These are phyloP conservation scores for Colletotrichum sp. DNA, from an alignment of 2,329 filamentous ascomycete species.

Conservation along the genomic window DNA sequence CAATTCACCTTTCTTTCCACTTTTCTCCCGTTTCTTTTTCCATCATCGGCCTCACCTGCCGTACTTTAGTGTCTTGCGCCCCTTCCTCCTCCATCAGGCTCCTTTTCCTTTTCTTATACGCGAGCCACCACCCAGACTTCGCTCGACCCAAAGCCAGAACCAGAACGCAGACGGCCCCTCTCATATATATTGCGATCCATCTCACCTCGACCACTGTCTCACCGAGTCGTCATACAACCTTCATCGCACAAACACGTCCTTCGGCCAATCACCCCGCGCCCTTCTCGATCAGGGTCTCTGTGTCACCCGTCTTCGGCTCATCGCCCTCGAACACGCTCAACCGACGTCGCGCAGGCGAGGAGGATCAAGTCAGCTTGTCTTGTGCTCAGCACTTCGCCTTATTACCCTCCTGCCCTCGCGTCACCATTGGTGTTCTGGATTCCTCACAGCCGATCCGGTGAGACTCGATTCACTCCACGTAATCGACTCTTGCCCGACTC, in stretches of 20 bases:
- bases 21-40: not conserved
- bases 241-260: not conserved
- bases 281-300: slow-evolving; percentile 4
- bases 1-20: not conserved
- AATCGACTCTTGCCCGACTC: not conserved
- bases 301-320: slow-evolving; percentile 1
- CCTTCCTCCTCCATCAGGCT: not conserved
- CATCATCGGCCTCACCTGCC: not conserved
- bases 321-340: not conserved
- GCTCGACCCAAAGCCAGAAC: not conserved
- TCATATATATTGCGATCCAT: slow-evolving; percentile 14
- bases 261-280: not conserved
- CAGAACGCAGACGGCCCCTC: not conserved
- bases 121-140: not conserved
- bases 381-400: not conserved
- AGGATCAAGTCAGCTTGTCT: not conserved
- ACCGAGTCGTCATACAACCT: slow-evolving; percentile 2
- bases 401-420: not conserved
- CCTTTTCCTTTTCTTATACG: not conserved
- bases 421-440: not conserved
- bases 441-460: not conserved
- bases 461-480: not conserved
- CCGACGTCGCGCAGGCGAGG: slow-evolving; percentile 1
- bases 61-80: not conserved
- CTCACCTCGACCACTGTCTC: slow-evolving; percentile 6